These are phyloP conservation scores for Ophiognomonia clavigignenti-juglandacearum DNA, from an alignment of 2,329 filamentous ascomycete genomes.

Conservation along the genomic window DNA sequence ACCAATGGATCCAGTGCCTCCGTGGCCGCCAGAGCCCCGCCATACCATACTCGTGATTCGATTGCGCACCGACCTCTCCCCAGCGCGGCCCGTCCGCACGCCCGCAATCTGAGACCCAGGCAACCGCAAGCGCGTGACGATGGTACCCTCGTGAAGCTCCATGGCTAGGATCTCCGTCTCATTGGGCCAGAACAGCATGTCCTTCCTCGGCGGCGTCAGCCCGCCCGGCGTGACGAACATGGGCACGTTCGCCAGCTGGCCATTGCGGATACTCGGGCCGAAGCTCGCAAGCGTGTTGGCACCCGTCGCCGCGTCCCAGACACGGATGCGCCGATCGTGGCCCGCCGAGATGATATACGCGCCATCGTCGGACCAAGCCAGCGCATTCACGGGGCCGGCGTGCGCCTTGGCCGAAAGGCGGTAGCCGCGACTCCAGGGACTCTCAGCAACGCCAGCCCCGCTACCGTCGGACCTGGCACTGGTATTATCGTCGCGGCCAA, in stretches of 20 bases:
- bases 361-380: conserved; percentile 81
- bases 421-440: conserved; percentile 26
- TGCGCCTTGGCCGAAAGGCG: conserved; percentile 63
- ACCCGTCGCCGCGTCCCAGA: conserved; percentile 78
- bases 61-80: conserved; percentile 56
- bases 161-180: conserved; percentile 75
- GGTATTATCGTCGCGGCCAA: too few relatives aligned
- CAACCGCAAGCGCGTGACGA: conserved; percentile 66
- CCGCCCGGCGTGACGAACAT: conserved; percentile 61
- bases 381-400: conserved; percentile 74
- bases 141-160: conserved; percentile 70
- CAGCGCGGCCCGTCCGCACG: conserved; percentile 36
- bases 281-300: conserved; percentile 88
- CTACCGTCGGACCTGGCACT: conserved; percentile 22
- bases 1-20: conserved; percentile 47
- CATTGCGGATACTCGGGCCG: conserved; percentile 75
- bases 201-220: conserved; percentile 50
- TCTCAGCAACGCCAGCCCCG: conserved; percentile 21
- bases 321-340: conserved; percentile 77
- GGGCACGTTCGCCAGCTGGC: conserved; percentile 53
- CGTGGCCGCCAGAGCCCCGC: conserved; percentile 55
- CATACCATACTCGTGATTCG: conserved; percentile 73
- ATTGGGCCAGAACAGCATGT: conserved; percentile 78
- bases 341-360: conserved; percentile 72
- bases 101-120: conserved; percentile 50